Conservation (phyloP, 805 yeast genomes). For the Saccharomyces jurei region DNA sequence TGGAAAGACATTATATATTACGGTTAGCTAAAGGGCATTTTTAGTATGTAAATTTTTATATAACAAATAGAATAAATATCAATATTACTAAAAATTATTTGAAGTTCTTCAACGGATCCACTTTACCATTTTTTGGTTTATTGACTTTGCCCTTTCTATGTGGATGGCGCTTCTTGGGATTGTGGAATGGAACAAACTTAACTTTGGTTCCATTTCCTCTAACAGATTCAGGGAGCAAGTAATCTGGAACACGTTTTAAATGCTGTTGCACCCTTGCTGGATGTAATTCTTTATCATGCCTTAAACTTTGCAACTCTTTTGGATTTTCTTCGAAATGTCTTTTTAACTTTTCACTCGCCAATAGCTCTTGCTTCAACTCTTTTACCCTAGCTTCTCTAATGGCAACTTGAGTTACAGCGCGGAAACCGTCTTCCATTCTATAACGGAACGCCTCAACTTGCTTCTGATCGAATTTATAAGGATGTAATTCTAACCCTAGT, state of each 20-base stretch:
- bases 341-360: constrained; percentile 82
- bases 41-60: neutral
- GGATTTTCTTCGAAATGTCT: constrained; percentile 97
- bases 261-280: constrained; percentile 76
- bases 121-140: constrained; percentile 40
- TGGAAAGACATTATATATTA: neutral
- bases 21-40: neutral
- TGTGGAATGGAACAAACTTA: constrained; percentile 67
- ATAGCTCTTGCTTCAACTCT: constrained; percentile 79
- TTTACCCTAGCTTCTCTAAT: constrained; percentile 88
- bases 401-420: constrained; percentile 85
- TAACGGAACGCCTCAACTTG: constrained; percentile 95
- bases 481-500: constrained; percentile 66
- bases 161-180: constrained; percentile 32
- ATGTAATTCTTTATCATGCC: constrained; percentile 87
- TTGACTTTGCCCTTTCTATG: constrained; percentile 31
- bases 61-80: neutral
- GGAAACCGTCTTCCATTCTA: constrained; percentile 93
- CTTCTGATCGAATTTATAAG: constrained; percentile 82
- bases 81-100: constrained; percentile 21
- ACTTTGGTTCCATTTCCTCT: constrained; percentile 47
- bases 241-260: constrained; percentile 86
- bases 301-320: constrained; percentile 76
- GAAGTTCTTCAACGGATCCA: constrained; percentile 60
- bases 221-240: constrained; percentile 74